Conservation (phyloP, 139 green algal species). For the Zygnema cylindricum region DNA sequence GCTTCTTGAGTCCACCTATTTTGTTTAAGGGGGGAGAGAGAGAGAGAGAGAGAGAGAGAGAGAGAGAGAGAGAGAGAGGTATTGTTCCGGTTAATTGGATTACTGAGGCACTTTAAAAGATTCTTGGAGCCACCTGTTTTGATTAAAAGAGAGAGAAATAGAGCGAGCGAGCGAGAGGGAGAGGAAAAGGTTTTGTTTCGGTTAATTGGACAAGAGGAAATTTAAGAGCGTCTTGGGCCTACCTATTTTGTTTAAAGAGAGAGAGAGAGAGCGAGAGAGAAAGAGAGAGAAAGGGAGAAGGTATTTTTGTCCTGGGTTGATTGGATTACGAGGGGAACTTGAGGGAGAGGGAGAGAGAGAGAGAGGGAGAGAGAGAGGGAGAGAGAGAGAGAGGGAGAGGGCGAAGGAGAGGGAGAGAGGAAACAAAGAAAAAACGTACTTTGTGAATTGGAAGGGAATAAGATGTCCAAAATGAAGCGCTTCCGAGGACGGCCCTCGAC, state of each 20-base stretch:
- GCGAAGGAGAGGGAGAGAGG: slow-evolving; percentile 4
- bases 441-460: slow-evolving; percentile 70
- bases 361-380: slow-evolving; percentile 4
- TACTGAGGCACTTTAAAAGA: too few species aligned
- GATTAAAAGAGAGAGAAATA: too few species aligned
- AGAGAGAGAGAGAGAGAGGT: too few species aligned
- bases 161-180: too few species aligned
- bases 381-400: slow-evolving; percentile 17
- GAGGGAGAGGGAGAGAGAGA: neutral
- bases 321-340: neutral
- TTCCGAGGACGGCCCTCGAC: slow-evolving; percentile 91
- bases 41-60: too few species aligned
- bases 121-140: too few species aligned
- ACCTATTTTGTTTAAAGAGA: too few species aligned
- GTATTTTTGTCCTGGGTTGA: neutral
- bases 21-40: too few species aligned
- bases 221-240: neutral
- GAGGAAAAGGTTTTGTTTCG: too few species aligned
- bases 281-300: neutral
- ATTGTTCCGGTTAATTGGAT: too few species aligned
- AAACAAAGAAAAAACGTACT: neutral
- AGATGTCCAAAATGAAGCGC: slow-evolving; percentile 93
- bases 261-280: slow-evolving; percentile 58
- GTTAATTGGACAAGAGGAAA: too few species aligned
- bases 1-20: too few species aligned